Evolutionary conservation across 164 flowering plant genomes (phyloP).

Genomic region (Nymphaea colorata): DNA sequence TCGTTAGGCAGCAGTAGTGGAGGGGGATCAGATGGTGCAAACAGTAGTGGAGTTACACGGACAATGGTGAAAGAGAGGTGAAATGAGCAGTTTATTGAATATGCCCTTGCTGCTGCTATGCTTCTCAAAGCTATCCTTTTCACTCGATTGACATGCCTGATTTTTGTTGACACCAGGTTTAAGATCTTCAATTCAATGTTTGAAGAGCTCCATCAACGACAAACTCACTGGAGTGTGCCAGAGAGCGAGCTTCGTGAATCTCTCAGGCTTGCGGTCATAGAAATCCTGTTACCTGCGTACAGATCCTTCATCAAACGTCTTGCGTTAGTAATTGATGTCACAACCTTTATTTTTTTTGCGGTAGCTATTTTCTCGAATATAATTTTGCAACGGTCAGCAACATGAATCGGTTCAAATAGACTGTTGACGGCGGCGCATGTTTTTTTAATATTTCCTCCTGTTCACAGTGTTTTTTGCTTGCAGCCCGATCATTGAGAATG

Average conservation of each 20-base stretch:
- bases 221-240: constrained; percentile 96
- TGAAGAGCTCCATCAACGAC: constrained; percentile 94
- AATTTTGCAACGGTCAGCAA: not conserved
- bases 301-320: constrained; percentile 83
- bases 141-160: not conserved
- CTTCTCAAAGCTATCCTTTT: not conserved
- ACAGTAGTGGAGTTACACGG: constrained; percentile 63
- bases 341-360: not conserved
- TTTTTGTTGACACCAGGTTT: constrained; percentile 20
- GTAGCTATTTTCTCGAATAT: not conserved
- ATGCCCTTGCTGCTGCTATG: not conserved
- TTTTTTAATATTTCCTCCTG: no score
- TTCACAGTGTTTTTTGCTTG: not conserved
- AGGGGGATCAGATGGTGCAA: constrained; percentile 37
- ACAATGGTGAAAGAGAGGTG: constrained; percentile 73
- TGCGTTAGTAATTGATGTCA: constrained; percentile 26
- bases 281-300: constrained; percentile 89
- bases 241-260: constrained; percentile 91
- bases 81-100: not conserved
- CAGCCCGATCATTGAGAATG: constrained; percentile 72
- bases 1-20: constrained; percentile 51
- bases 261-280: constrained; percentile 86
- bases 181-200: constrained; percentile 72
- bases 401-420: not conserved
- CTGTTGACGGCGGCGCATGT: not conserved